Evolutionary conservation across 441 rosid species (phyloP).

Genomic region (Croton laevigatus): DNA sequence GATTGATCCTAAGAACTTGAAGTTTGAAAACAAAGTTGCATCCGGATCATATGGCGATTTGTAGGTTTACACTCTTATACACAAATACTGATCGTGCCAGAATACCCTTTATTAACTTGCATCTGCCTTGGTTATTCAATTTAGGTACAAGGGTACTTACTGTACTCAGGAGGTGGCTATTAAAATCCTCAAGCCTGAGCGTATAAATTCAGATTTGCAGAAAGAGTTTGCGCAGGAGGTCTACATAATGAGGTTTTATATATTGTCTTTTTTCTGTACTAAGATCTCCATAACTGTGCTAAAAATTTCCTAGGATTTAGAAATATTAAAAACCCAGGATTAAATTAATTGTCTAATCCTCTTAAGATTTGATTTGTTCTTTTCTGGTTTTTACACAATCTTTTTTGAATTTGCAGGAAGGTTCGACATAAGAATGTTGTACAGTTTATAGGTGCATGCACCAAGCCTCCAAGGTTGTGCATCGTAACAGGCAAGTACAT

Average conservation of each 20-base stretch:
- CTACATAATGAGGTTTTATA: slow-evolving; percentile 82
- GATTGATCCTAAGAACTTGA: slow-evolving; percentile 71
- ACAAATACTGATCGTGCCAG: slow-evolving; percentile 9
- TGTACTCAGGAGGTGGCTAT: slow-evolving; percentile 96
- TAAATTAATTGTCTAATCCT: not conserved
- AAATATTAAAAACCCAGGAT: not conserved
- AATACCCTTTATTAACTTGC: slow-evolving; percentile 8
- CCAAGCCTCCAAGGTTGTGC: slow-evolving; percentile 80
- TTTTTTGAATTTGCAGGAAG: slow-evolving; percentile 53
- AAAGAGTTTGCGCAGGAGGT: slow-evolving; percentile 95
- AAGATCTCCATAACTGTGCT: not conserved
- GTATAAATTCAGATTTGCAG: slow-evolving; percentile 61
- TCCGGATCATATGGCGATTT: slow-evolving; percentile 89
- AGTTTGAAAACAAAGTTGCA: slow-evolving; percentile 73
- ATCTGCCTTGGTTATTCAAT: slow-evolving; percentile 18
- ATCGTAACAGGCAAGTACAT: slow-evolving; percentile 73
- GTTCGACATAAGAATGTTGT: slow-evolving; percentile 96
- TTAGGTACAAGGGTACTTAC: slow-evolving; percentile 81
- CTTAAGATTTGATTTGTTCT: slow-evolving; percentile 6
- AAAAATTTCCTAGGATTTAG: not conserved
- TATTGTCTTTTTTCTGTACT: not conserved
- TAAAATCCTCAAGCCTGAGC: slow-evolving; percentile 84
- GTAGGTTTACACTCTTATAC: slow-evolving; percentile 46
- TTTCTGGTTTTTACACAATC: slow-evolving; percentile 13
- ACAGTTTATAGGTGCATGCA: slow-evolving; percentile 95